Evolutionary conservation across 768 basidiomycete genomes (phyloP).

Genomic region (Mrakia frigida): DNA sequence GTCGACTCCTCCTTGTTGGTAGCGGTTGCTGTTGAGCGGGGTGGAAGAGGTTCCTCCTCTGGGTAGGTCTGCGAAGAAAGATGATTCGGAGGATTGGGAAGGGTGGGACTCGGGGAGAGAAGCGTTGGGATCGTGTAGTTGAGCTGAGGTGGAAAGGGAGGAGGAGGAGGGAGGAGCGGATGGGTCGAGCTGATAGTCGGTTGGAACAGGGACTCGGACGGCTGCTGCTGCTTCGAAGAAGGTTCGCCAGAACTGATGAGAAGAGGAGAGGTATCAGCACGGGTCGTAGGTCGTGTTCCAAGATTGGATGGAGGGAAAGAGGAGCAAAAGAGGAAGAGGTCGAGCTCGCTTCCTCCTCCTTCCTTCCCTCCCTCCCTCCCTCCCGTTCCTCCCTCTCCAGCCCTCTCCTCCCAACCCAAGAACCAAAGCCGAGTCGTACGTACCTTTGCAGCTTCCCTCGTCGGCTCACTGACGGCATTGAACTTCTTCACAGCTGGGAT

Average conservation of each 20-base stretch:
- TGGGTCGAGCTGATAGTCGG: conserved; percentile 47
- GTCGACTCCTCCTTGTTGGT: conserved; percentile 4
- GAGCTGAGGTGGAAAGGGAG: too few relatives aligned
- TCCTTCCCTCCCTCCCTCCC: not conserved
- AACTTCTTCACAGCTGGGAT: conserved; percentile 87
- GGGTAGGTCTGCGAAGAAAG: conserved; percentile 23
- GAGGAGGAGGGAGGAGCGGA: not conserved
- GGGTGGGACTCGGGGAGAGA: not conserved
- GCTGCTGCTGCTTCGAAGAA: conserved; percentile 94
- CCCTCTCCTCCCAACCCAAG: too few relatives aligned
- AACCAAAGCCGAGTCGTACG: conserved; percentile 36
- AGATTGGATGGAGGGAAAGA: not conserved
- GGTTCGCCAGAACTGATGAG: conserved; percentile 80
- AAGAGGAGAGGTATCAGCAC: not conserved
- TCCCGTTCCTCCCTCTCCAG: too few relatives aligned
- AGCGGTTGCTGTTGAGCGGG: not conserved
- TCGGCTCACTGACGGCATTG: conserved; percentile 77
- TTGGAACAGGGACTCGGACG: conserved; percentile 69
- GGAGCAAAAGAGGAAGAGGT: not conserved
- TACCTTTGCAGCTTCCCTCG: conserved; percentile 84
- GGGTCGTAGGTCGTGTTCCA: not conserved
- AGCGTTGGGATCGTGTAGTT: conserved; percentile 7
- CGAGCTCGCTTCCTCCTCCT: not conserved
- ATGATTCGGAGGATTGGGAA: conserved; percentile 12
- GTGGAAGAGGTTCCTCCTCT: not conserved